phyloP scores from a whole-genome alignment of 805 yeast genomes.

The Lachancea thermotolerans region DNA sequence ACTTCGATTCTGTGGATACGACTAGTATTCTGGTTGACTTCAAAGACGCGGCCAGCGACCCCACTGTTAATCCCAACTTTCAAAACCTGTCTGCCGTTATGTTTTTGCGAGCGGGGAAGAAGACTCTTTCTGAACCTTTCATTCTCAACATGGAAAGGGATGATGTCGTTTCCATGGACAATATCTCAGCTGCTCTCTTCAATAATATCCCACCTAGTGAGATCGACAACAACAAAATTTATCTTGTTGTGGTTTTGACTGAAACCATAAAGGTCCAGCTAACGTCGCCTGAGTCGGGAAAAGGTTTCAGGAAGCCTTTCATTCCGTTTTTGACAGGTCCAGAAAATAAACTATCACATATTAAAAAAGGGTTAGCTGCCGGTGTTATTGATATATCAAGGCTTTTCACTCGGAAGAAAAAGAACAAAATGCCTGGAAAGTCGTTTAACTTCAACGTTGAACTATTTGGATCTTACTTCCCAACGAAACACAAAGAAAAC shows the following conservation, averaged over 20 bases:
- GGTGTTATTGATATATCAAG: conserved; percentile 84
- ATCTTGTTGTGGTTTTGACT: conserved; percentile 66
- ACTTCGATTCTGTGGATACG: conserved; percentile 42
- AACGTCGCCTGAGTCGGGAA: conserved; percentile 9
- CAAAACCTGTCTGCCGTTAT: conserved; percentile 64
- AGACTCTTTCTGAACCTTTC: conserved; percentile 72
- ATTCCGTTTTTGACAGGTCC: conserved; percentile 15
- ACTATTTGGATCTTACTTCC: conserved; percentile 61
- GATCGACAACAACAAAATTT: conserved; percentile 57
- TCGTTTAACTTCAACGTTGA: conserved; percentile 66
- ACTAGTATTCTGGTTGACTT: conserved; percentile 70
- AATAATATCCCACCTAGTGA: conserved; percentile 66
- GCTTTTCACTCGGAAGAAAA: conserved; percentile 59
- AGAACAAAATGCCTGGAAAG: conserved; percentile 52
- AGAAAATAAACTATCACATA: conserved; percentile 29
- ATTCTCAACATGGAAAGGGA: conserved; percentile 57
- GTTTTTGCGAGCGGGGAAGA: conserved; percentile 57
- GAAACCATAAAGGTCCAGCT: conserved; percentile 52
- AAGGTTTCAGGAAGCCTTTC: conserved; percentile 16
- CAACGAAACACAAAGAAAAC: conserved; percentile 1
- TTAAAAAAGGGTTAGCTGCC: conserved; percentile 77
- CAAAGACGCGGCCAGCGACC: conserved; percentile 55
- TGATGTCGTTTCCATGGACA: conserved; percentile 53
- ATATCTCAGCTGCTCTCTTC: conserved; percentile 72
- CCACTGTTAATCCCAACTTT: conserved; percentile 56